A percentile compares a stretch with the other conserved stretches of the same genome.
Conservation (phyloP, 352 stramenopile genomes). For the Globisporangium canariense region DNA sequence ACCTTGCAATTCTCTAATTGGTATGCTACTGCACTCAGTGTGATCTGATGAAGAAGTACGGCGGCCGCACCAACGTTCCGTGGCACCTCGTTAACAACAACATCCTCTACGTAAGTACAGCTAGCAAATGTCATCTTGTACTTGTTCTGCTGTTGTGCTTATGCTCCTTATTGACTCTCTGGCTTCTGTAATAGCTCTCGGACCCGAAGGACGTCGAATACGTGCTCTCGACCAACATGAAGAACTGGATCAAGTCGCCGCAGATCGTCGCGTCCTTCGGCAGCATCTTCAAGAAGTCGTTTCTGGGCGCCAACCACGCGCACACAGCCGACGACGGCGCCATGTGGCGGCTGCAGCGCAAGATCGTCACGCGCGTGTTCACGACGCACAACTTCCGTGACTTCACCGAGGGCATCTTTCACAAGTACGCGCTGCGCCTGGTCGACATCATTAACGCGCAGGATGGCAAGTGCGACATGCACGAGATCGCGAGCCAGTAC, state of each 20-base stretch:
- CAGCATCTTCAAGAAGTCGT: conserved; percentile 60
- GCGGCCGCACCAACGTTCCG: not conserved
- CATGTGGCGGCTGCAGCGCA: conserved; percentile 69
- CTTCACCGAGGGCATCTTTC: conserved; percentile 45
- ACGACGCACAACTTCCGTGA: conserved; percentile 55
- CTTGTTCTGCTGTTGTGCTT: not conserved
- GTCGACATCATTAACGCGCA: not conserved
- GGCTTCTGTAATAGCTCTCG: not conserved
- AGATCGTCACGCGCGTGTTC: conserved; percentile 85
- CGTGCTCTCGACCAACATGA: conserved; percentile 4
- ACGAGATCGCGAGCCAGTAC: conserved; percentile 45
- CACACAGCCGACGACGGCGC: conserved; percentile 43
- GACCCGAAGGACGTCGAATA: not conserved
- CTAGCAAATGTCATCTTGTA: not conserved
- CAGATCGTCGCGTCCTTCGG: conserved; percentile 25
- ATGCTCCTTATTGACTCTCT: no score
- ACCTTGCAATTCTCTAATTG: conserved; percentile 7
- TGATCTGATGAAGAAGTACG: not conserved
- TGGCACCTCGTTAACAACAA: not conserved
- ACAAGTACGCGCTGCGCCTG: conserved; percentile 28
- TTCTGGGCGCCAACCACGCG: conserved; percentile 65
- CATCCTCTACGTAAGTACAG: not conserved
- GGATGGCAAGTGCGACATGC: conserved; percentile 36
- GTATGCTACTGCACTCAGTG: conserved; percentile 23
- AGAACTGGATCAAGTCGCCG: not conserved